Conservation (phyloP, 2,329 filamentous ascomycete genomes). For the Talaromyces islandicus region DNA sequence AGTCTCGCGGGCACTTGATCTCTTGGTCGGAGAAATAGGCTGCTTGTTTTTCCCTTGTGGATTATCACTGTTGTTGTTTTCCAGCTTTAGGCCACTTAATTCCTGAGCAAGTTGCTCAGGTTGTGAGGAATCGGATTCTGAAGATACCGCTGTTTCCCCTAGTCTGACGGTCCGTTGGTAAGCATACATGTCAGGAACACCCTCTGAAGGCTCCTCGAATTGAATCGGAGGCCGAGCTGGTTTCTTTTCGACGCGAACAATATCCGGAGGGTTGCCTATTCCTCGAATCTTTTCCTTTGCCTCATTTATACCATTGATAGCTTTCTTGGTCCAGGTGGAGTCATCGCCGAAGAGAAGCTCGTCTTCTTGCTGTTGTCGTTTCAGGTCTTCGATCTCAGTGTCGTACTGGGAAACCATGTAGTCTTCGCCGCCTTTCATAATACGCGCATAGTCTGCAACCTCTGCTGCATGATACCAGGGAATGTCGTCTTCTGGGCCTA, state of each 20-base stretch:
- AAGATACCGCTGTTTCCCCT: conserved; percentile 33
- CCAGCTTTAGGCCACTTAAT: conserved; percentile 18
- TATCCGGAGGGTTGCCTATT: conserved; percentile 59
- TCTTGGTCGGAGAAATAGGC: conserved; percentile 2
- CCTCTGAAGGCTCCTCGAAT: conserved; percentile 40
- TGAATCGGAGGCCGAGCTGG: conserved; percentile 44
- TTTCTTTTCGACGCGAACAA: conserved; percentile 46
- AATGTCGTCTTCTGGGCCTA: conserved; percentile 66
- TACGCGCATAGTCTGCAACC: conserved; percentile 86
- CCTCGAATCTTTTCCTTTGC: conserved; percentile 69
- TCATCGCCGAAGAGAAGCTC: conserved; percentile 89
- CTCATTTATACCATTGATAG: conserved; percentile 66
- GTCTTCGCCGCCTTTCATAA: conserved; percentile 87
- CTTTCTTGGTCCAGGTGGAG: conserved; percentile 85
- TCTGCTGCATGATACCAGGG: conserved; percentile 95
- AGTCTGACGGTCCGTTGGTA: conserved; percentile 44
- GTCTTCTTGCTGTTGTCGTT: conserved; percentile 76
- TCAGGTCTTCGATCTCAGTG: conserved; percentile 67
- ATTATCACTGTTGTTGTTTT: conserved; percentile 13
- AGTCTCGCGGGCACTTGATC: conserved; percentile 20
- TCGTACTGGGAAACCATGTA: conserved; percentile 83
- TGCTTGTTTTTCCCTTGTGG: conserved; percentile 19
- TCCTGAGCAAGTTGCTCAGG: conserved; percentile 19
- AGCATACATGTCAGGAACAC: conserved; percentile 46
- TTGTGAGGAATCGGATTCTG: conserved; percentile 10